Base-by-base conservation (phyloP, 169 alveolate genomes). In the Eimeria mitis region DNA sequence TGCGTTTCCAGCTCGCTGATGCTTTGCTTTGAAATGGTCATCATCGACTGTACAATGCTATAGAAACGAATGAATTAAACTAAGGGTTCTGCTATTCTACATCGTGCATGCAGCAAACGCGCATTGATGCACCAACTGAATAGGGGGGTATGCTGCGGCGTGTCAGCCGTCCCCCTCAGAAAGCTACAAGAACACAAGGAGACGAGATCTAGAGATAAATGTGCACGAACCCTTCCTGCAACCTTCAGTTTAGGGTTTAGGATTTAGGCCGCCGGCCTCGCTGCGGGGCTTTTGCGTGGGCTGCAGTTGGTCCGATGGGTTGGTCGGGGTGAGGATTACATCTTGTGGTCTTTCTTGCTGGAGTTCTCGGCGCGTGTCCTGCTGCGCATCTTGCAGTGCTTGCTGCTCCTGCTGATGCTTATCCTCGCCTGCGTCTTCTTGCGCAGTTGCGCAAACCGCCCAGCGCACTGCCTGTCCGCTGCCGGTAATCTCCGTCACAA, bases 391-490 rank as follows among this genome's bases (percentile, higher is more conserved):
- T 71, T 71, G 81, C 81, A 40, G 54, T 34, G 19, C 40, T 4
- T 47, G 68, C 47, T 28, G 65, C 65, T 28, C 37, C 73, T 47
- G 88, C 65, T 47, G 54, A 1, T 31, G 78, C 47, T 16, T 65
- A 5, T 47, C 19, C 31, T 52, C 31, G 52, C 34, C 14, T 7
- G n/a, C 91, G 4, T 87, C 83, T 42, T 87, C 83, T 13, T 87
- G 65, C 47, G 92, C 71, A 13, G 83, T 87, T 44, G 92, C 65
- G 37, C 92, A 65, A 37, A 87, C 92, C 25, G 81, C 65, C 92
- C 92, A 87, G n/a, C 92, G 68, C 25, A 87, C 92, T 14, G 92
- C 92, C 52, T 87, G 83, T 16, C 92, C 92, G 16, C 81, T 87
- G 78, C 92, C 92, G 9, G 92, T 87, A 9, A 87, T 87, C 34